Evolutionary conservation across 108 stramenopile species (phyloP), one percentile per base, ranked within the genome.

Genomic region (Asterionellopsis glacialis): DNA sequence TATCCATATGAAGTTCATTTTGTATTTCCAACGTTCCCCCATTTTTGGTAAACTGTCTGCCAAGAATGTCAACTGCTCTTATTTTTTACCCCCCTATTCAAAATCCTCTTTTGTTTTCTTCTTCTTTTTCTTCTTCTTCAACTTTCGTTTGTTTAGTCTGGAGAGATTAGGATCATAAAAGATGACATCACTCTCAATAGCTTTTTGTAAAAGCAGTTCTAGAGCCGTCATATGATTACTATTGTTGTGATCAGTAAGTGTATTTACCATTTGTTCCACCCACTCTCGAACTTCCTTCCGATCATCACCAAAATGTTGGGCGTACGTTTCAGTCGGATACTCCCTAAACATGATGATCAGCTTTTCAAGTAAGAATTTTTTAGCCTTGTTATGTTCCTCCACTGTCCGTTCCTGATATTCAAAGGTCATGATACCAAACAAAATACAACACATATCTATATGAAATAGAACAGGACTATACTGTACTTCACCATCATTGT

Each of bases 401-500:
- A 12, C 40, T 25, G 38, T 5, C n/a, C 51, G 24, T 11, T 47
- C 51, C 18, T 15, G 19, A 51, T 54, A 67, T 16, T 84, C 83
- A 57, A 59, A 24, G 14, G 73, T 68, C 19, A 82, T 41, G 11
- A 75, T 66, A 18, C 60, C 57, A 39, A 86, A 86, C 9, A 86
- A 45, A 9, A 86, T 58, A 56, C 78, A 81, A 39, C 76, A 78
- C 11, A 86, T 58, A 40, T 86, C 84, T 23, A 80, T 51, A 63
- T 86, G 84, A 23, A 86, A 63, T n/a, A 82, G 69, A 0, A 70
- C 84, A 1, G 84, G 81, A 13, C 65, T 77, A 54, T 82, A 86
- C 44, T 86, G 84, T 12, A 86, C 67, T 56, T 86, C 84, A 23
- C 84, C 84, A 28, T 85, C 72, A 62, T 82, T 75, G 27, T 64